Conservation (phyloP, 2,329 filamentous ascomycete species). For the Talaromyces piceae region DNA sequence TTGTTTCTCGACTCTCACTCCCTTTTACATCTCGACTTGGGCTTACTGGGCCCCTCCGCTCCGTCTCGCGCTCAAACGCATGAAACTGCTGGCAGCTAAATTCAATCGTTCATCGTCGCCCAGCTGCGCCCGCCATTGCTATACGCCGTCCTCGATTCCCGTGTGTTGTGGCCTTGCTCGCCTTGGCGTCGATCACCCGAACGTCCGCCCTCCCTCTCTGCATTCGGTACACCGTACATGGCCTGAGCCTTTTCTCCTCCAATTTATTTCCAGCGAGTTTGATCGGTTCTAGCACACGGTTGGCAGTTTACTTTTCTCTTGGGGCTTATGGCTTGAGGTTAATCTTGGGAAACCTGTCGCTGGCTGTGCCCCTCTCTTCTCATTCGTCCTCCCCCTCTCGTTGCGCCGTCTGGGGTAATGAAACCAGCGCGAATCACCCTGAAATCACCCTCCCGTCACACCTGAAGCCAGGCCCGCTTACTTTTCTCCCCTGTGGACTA, state of each 20-base stretch:
- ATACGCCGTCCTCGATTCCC: background rate
- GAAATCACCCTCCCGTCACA: background rate
- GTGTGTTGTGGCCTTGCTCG: conserved; percentile 8
- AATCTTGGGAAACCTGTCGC: background rate
- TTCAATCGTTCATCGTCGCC: background rate
- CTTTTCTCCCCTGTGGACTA: background rate
- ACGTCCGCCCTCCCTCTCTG: background rate
- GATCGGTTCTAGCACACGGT: background rate
- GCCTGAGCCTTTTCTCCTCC: background rate
- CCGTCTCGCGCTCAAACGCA: conserved; percentile 5
- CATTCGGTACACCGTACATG: conserved; percentile 11
- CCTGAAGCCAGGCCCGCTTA: background rate
- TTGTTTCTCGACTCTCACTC: conserved; percentile 27
- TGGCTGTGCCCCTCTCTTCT: background rate
- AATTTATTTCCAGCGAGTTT: background rate
- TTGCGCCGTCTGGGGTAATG: conserved; percentile 10
- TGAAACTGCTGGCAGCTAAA: background rate
- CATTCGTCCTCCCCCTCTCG: conserved; percentile 5
- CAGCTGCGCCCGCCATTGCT: background rate
- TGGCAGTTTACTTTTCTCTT: background rate
- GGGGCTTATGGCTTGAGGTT: conserved; percentile 10
- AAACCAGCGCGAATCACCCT: conserved; percentile 1
- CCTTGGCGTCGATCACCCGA: conserved; percentile 13
- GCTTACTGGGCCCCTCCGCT: conserved; percentile 8
- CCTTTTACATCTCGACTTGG: conserved; percentile 17